These are phyloP conservation scores for Neurospora sp. DNA, from an alignment of 495 filamentous ascomycete genomes.

Conservation along the genomic window DNA sequence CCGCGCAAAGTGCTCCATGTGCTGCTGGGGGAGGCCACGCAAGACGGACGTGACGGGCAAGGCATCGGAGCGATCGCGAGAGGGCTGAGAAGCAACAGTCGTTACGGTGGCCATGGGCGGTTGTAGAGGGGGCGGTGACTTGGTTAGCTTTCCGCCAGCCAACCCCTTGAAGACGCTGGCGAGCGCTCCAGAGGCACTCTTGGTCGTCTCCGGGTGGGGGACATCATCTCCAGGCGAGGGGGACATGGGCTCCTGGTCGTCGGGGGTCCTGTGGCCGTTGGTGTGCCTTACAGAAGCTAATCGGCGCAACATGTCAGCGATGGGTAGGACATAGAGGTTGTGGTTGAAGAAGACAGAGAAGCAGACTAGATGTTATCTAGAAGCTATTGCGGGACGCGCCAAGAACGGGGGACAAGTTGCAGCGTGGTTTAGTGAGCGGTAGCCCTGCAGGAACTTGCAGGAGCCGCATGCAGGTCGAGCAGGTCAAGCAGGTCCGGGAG, in stretches of 20 bases:
- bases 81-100: slow-evolving; percentile 7
- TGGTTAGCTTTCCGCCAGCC: slow-evolving; percentile 35
- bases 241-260: slow-evolving; percentile 40
- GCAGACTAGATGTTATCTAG: not conserved
- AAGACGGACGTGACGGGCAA: slow-evolving; percentile 12
- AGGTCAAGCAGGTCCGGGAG: slow-evolving; percentile 3
- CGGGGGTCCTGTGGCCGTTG: slow-evolving; percentile 28
- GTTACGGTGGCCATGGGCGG: slow-evolving; percentile 17
- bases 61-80: slow-evolving; percentile 24
- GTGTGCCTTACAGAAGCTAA: slow-evolving; percentile 26
- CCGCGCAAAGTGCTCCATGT: slow-evolving; percentile 33
- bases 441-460: slow-evolving; percentile 22
- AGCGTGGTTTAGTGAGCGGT: slow-evolving; percentile 9
- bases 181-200: slow-evolving; percentile 29
- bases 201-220: slow-evolving; percentile 37
- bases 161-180: slow-evolving; percentile 48
- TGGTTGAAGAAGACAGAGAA: not conserved
- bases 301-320: slow-evolving; percentile 36
- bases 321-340: not conserved
- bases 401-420: slow-evolving; percentile 7
- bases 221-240: slow-evolving; percentile 44
- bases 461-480: slow-evolving; percentile 22
- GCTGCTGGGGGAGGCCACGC: slow-evolving; percentile 27
- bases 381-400: slow-evolving; percentile 2
- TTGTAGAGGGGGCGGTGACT: slow-evolving; percentile 30